These are phyloP conservation scores for Mucor velutinosus DNA, from an alignment of 371 early-diverging fungal species.

Conservation along the genomic window DNA sequence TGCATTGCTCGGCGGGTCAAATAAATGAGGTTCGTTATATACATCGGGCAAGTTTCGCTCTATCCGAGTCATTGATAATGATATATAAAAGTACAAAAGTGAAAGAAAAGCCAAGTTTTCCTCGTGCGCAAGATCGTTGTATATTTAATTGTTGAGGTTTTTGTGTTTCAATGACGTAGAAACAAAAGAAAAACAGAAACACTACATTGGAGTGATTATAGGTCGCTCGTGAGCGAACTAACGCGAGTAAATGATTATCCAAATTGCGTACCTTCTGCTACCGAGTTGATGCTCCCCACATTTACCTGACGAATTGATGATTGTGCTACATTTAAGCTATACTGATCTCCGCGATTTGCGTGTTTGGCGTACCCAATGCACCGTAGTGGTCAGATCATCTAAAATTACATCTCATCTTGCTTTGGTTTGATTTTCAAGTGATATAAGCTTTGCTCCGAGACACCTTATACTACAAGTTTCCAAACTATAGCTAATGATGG, in stretches of 20 bases:
- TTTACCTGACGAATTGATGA: not conserved
- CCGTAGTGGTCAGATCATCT: not conserved
- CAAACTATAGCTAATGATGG: not conserved
- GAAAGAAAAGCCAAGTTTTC: not conserved
- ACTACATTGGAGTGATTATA: not conserved
- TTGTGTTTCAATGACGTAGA: not conserved
- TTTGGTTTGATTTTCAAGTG: not conserved
- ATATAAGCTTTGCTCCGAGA: not conserved
- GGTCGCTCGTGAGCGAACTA: not conserved
- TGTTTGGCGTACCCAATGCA: not conserved
- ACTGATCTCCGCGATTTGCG: not conserved
- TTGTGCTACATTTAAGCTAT: not conserved
- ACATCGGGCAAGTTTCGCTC: constrained; percentile 3
- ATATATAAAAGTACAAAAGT: not conserved
- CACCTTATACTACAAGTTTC: not conserved
- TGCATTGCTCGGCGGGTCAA: constrained; percentile 2
- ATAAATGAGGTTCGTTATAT: constrained; percentile 10
- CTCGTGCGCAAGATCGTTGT: not conserved
- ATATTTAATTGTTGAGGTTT: not conserved
- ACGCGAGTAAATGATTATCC: not conserved
- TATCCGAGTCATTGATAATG: not conserved
- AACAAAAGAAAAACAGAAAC: not conserved
- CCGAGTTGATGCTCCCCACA: not conserved
- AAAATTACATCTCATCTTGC: not conserved
- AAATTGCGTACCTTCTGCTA: not conserved